Conservation (phyloP, 345 rosid genomes). For the Eucalyptus marginata region DNA sequence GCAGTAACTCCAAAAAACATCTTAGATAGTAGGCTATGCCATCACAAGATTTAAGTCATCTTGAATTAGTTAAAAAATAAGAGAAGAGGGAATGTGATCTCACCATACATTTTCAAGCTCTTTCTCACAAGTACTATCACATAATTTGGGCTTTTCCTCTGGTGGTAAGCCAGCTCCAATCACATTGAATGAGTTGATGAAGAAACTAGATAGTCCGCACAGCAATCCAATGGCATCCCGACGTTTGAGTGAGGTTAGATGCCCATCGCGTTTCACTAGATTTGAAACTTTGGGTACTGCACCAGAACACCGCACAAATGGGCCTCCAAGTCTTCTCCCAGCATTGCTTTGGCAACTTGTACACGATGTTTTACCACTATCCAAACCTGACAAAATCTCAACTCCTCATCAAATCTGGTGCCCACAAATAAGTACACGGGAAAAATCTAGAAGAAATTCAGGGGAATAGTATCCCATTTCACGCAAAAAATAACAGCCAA, state of each 20-base stretch:
- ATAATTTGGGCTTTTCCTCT: constrained; percentile 63
- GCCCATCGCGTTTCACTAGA: not conserved
- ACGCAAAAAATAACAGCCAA: not conserved
- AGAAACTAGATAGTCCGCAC: constrained; percentile 34
- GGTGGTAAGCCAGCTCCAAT: constrained; percentile 83
- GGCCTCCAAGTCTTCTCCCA: not conserved
- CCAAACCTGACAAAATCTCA: not conserved
- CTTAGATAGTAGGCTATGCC: not conserved
- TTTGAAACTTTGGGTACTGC: constrained; percentile 3
- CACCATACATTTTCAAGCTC: constrained; percentile 99
- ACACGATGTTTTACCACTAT: not conserved
- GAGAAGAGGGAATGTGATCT: constrained; percentile 33
- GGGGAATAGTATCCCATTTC: not conserved
- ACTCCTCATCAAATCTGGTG: not conserved
- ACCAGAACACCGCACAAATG: not conserved
- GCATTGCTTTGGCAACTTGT: not conserved
- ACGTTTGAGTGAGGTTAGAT: constrained; percentile 10
- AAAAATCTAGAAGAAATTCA: not conserved
- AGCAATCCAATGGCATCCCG: constrained; percentile 49
- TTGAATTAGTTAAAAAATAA: not conserved
- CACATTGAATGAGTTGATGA: constrained; percentile 19
- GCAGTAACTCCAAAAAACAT: not conserved
- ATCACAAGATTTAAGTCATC: not conserved
- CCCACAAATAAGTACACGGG: not conserved
- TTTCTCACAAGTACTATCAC: constrained; percentile 71